Conservation (phyloP, 495 filamentous ascomycete genomes). For the Penicillium herquei region DNA sequence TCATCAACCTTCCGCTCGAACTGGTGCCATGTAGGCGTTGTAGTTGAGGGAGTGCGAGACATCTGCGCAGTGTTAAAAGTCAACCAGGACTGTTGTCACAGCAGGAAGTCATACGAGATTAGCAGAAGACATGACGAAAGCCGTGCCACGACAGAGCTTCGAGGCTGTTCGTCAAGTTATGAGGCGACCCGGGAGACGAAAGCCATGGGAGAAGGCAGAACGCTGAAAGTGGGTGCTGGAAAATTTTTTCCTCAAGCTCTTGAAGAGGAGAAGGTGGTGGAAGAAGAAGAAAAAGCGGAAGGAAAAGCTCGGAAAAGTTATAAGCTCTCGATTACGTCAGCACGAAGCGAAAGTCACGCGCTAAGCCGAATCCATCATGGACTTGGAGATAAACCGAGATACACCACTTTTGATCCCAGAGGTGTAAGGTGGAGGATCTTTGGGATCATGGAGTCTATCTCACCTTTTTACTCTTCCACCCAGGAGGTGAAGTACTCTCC, state of each 20-base stretch:
- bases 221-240: conserved; percentile 14
- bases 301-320: conserved; percentile 18
- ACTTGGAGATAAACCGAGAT: conserved; percentile 7
- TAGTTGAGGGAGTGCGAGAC: conserved; percentile 62
- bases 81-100: conserved; percentile 33
- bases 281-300: conserved; percentile 11
- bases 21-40: conserved; percentile 62
- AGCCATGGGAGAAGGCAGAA: conserved; percentile 32
- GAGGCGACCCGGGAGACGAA: conserved; percentile 26
- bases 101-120: conserved; percentile 45
- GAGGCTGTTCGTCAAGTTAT: conserved; percentile 23
- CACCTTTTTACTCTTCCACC: conserved; percentile 42
- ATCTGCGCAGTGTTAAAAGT: conserved; percentile 54
- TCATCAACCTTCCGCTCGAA: conserved; percentile 85
- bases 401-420: conserved; percentile 2
- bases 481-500: conserved; percentile 74
- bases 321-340: conserved; percentile 16
- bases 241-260: conserved; percentile 5
- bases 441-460: conserved; percentile 42
- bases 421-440: conserved; percentile 3
- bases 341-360: conserved; percentile 23
- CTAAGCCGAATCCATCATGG: conserved; percentile 22
- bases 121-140: conserved; percentile 34
- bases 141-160: conserved; percentile 6
- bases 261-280: conserved; percentile 13